Evolutionary conservation across 2,329 filamentous ascomycete genomes (phyloP).

Genomic region (Epichloe sp.): DNA sequence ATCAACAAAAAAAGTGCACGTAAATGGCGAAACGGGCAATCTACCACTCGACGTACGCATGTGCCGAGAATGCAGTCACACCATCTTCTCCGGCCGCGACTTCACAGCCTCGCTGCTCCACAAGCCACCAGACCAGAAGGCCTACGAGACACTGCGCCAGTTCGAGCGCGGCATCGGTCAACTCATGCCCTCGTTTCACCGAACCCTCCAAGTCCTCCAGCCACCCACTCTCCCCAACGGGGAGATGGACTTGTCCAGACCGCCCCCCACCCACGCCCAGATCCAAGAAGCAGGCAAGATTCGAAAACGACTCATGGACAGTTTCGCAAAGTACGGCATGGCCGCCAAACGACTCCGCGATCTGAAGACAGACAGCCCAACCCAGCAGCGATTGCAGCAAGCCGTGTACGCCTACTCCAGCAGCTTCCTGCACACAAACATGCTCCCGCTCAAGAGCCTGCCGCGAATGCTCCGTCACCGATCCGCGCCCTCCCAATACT

Average conservation of each 20-base stretch:
- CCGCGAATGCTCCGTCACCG: slow-evolving; percentile 48
- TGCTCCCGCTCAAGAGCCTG: slow-evolving; percentile 72
- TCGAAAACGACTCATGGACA: slow-evolving; percentile 77
- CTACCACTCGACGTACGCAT: slow-evolving; percentile 74
- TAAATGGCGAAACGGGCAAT: slow-evolving; percentile 25
- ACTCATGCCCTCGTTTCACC: slow-evolving; percentile 74
- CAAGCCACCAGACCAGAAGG: slow-evolving; percentile 61
- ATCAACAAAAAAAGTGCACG: slow-evolving; percentile 29
- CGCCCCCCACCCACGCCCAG: slow-evolving; percentile 47
- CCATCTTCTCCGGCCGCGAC: slow-evolving; percentile 54
- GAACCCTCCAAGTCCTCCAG: slow-evolving; percentile 59
- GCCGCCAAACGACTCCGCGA: slow-evolving; percentile 73
- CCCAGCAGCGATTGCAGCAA: slow-evolving; percentile 64
- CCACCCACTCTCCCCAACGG: slow-evolving; percentile 27
- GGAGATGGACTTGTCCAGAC: slow-evolving; percentile 24
- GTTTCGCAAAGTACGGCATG: slow-evolving; percentile 75
- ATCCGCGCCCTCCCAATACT: slow-evolving; percentile 17
- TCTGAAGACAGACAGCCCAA: slow-evolving; percentile 56
- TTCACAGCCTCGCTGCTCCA: slow-evolving; percentile 57
- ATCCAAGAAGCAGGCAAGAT: slow-evolving; percentile 79
- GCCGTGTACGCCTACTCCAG: slow-evolving; percentile 74
- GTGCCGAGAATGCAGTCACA: slow-evolving; percentile 72
- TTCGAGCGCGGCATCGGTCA: slow-evolving; percentile 79
- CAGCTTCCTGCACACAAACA: slow-evolving; percentile 74
- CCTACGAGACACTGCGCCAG: slow-evolving; percentile 72